A percentile compares a stretch with the other conserved stretches of the same genome.
phyloP scores from a whole-genome alignment of 345 rosid species.

The Salix udensis region DNA sequence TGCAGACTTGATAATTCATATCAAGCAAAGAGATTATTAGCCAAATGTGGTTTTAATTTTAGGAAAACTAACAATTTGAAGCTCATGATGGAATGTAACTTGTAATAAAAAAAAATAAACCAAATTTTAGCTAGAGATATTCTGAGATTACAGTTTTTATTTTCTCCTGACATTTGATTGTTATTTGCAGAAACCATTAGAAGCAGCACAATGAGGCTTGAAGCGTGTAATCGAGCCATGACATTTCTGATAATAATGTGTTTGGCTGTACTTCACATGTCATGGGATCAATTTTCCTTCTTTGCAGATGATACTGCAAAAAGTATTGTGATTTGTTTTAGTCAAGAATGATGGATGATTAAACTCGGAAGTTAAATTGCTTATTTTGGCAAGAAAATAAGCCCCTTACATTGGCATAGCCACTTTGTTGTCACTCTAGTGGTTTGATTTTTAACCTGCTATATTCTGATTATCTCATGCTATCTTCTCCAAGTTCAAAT shows the following conservation, averaged over 20 bases:
- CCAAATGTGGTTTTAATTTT: not conserved
- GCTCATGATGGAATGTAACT: not conserved
- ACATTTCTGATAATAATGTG: conserved; percentile 25
- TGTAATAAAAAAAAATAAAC: not conserved
- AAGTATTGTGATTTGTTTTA: conserved; percentile 11
- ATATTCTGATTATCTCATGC: conserved; percentile 12
- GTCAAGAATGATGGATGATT: conserved; percentile 13
- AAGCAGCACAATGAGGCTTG: conserved; percentile 40
- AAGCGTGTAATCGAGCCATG: not conserved
- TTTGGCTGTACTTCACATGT: conserved; percentile 8
- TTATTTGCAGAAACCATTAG: conserved; percentile 37
- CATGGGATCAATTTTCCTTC: conserved; percentile 6
- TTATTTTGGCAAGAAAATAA: conserved; percentile 5
- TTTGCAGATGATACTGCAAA: conserved; percentile 21
- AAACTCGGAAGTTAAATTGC: conserved; percentile 8
- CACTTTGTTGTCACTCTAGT: not conserved
- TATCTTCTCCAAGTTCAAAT: not conserved
- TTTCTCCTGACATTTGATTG: conserved; percentile 17
- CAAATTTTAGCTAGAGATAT: not conserved
- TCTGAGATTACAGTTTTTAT: not conserved
- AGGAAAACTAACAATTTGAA: not conserved
- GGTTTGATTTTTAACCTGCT: conserved; percentile 1
- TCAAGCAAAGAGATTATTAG: not conserved
- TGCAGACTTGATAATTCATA: not conserved
- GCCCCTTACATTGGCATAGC: conserved; percentile 4